Evolutionary conservation across 495 filamentous ascomycete species (phyloP).

Genomic region (Aspergillus indologenus): DNA sequence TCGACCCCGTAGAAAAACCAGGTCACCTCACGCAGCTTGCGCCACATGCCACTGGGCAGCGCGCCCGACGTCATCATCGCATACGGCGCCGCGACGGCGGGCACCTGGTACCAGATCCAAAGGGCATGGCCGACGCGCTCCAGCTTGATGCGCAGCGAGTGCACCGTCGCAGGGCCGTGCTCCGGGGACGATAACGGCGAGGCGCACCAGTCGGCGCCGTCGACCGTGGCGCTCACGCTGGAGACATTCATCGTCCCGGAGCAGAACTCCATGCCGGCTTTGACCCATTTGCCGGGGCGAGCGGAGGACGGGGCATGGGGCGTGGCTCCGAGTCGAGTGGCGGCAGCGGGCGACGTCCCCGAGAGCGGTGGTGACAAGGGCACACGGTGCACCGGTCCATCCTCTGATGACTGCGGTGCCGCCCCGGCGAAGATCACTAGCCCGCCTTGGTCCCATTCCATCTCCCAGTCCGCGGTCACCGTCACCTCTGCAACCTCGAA

Average conservation of each 20-base stretch:
- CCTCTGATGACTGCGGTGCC: conserved; percentile 47
- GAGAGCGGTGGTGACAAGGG: not conserved
- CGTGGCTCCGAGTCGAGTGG: not conserved
- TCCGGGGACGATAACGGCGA: conserved; percentile 39
- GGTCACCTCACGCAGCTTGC: conserved; percentile 57
- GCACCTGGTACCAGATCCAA: conserved; percentile 57
- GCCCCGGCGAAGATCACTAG: conserved; percentile 78
- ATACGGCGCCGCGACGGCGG: conserved; percentile 36
- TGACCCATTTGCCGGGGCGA: conserved; percentile 55
- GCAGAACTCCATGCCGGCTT: conserved; percentile 56
- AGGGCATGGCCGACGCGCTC: conserved; percentile 55
- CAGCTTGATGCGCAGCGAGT: conserved; percentile 55
- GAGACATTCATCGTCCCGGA: conserved; percentile 51
- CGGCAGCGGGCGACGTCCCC: no score
- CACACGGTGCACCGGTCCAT: conserved; percentile 5
- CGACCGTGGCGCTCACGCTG: conserved; percentile 53
- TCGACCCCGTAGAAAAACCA: conserved; percentile 62
- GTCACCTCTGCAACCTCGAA: conserved; percentile 59
- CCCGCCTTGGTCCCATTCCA: conserved; percentile 64
- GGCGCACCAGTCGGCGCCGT: conserved; percentile 56
- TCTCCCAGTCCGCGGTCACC: conserved; percentile 56
- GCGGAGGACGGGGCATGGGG: not conserved
- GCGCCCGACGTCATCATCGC: conserved; percentile 35
- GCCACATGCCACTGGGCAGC: conserved; percentile 45
- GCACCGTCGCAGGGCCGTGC: conserved; percentile 22